Base-by-base conservation (phyloP, 2,329 filamentous ascomycete species). In the Apiospora saccharicola region DNA sequence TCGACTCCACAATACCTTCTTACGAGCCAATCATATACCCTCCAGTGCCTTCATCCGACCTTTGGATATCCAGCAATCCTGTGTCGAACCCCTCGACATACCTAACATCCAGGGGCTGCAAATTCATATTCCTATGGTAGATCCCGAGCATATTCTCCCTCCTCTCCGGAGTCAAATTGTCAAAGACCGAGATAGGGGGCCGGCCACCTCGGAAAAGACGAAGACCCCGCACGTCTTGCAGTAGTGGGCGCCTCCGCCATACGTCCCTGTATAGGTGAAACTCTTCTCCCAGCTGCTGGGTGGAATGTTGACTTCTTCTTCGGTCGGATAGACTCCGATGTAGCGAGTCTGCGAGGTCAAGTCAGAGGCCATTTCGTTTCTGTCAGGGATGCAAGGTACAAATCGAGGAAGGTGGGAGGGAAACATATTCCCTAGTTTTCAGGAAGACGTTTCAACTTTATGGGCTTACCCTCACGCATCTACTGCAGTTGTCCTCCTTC, bases 401-500 rank as follows among this genome's bases (percentile, higher is more conserved):
- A n/a, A n/a, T n/a, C n/a, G n/a, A n/a, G n/a, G n/a, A n/a, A n/a
- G n/a, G n/a, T n/a, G n/a, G n/a, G n/a, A n/a, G n/a, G n/a, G n/a
- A n/a, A n/a, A n/a, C n/a, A n/a, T n/a, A n/a, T n/a, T n/a, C n/a
- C n/a, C n/a, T n/a, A n/a, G n/a, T n/a, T n/a, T 3, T 16, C 10
- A 3, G 22, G 26, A 1, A 34, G 3, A 30, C 4, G 3, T 7
- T 1, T 34, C 6, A 19, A 13, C 51, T 16, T 2, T 1, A 37
- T 6, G 2, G 0, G 34, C 74, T 7, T 74, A 80, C 79, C n/a
- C 80, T 75, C n/a, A 77, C 72, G 70, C 79, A 81, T 10, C 73
- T 76, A 70, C 80, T 81, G 71, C 81, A 77, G 83, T 84, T 76
- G 79, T 83, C 74, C 80, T 85, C 71, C 80, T 83, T 75, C 79